Evolutionary conservation across 371 early-diverging fungal species (phyloP).

Genomic region (Mucor racemosus): DNA sequence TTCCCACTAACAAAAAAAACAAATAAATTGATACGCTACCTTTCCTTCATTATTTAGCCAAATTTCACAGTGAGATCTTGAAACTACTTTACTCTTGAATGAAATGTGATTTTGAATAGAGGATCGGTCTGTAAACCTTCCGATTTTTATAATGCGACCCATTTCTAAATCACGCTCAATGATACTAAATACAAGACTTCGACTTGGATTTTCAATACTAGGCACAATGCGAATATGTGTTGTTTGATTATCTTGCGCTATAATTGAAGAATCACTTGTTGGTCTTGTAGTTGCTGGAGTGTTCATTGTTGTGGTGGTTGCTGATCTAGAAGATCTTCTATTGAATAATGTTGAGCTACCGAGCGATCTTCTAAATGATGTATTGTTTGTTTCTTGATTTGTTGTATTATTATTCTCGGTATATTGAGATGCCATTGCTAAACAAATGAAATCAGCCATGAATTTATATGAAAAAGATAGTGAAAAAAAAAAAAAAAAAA

Average conservation of each 20-base stretch:
- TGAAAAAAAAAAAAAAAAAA: not conserved
- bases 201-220: constrained; percentile 71
- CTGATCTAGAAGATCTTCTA: constrained; percentile 21
- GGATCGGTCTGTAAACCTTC: constrained; percentile 80
- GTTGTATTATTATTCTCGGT: constrained; percentile 13
- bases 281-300: not conserved
- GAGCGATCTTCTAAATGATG: constrained; percentile 27
- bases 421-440: constrained; percentile 33
- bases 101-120: constrained; percentile 69
- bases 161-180: constrained; percentile 80
- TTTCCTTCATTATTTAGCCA: constrained; percentile 80
- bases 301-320: not conserved
- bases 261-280: constrained; percentile 14
- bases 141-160: constrained; percentile 74
- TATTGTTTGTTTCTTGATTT: constrained; percentile 1
- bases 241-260: not conserved
- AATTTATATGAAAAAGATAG: no score
- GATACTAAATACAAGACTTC: constrained; percentile 80
- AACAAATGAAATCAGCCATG: constrained; percentile 37
- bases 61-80: constrained; percentile 91
- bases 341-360: constrained; percentile 18
- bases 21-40: constrained; percentile 46
- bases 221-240: constrained; percentile 81
- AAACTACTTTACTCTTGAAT: constrained; percentile 94
- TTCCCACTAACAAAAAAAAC: constrained; percentile 1